Percentiles rank a stretch among this genome's conserved stretches.
phyloP scores from a whole-genome alignment of 148 eudicot genomes.

The Vaccinium darrowii region DNA sequence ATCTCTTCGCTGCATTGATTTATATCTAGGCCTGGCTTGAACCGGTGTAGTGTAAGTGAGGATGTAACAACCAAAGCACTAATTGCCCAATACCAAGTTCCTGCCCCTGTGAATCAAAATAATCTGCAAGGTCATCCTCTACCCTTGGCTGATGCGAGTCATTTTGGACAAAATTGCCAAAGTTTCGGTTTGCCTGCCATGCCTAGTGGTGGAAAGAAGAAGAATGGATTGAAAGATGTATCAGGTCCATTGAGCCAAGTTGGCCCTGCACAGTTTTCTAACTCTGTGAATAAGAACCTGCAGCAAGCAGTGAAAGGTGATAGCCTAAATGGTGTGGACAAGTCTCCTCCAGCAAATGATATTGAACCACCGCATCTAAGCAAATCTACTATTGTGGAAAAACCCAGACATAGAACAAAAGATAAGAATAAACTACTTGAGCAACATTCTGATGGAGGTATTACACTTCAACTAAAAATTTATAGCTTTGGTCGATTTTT shows the following conservation, averaged over 20 bases:
- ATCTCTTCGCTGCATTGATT: conserved; percentile 4
- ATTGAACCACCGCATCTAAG: conserved; percentile 33
- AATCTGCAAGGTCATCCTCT: conserved; percentile 40
- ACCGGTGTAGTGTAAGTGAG: conserved; percentile 68
- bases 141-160: conserved; percentile 30
- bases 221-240: conserved; percentile 44
- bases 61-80: conserved; percentile 67
- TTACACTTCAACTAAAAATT: conserved; percentile 13
- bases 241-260: conserved; percentile 38
- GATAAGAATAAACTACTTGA: conserved; percentile 46
- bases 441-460: conserved; percentile 59
- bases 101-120: conserved; percentile 34
- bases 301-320: conserved; percentile 35
- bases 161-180: conserved; percentile 22
- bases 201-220: conserved; percentile 39
- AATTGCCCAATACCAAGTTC: conserved; percentile 39
- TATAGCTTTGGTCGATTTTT: conserved; percentile 13
- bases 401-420: conserved; percentile 35
- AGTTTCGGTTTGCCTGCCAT: conserved; percentile 20
- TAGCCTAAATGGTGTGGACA: conserved; percentile 34
- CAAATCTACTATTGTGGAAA: conserved; percentile 40
- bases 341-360: conserved; percentile 34
- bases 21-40: conserved; percentile 79
- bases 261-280: conserved; percentile 33
- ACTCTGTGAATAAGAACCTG: conserved; percentile 41